Base-by-base conservation (phyloP, 2,329 filamentous ascomycete genomes). In the Chrysoporthe puriensis region DNA sequence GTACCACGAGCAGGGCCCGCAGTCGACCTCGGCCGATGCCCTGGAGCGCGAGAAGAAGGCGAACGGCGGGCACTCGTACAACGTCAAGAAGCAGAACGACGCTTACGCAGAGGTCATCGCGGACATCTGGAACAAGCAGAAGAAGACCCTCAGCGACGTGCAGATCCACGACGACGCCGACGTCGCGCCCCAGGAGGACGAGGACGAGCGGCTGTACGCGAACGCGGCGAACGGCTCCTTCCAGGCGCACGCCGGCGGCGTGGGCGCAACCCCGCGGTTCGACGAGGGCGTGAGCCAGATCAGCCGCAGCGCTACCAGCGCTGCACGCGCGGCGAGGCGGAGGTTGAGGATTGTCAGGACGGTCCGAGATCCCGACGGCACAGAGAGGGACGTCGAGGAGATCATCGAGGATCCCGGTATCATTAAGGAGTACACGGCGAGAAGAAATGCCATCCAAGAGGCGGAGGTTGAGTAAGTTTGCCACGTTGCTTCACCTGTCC, bases 11-110 rank as follows among this genome's bases (percentile, higher is more conserved):
- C 72, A 79, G 68, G 88, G 88, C 2, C 87, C 88, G 2, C 79
- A 87, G 50, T 86, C 88, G 8, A 90, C 88, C 2, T 89, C 88
- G 11, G 94, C 93, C 26, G 93, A 97, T 77, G 94, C 93, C 74
- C 92, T 94, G 70, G 91, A 93, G 74, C 91, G 94, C 70, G 93
- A 94, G 77, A 88, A 96, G 71, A 92, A 94, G 76, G 92, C 92
- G 18, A 95, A 96, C 71, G 94, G 94, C 66, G 96, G 96, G 0
- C 96, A 99, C 79, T 94, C 93, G 73, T 99, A 99, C 82, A 99
- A 99, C 71, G 96, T 99, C 69, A 96, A 95, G 76, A 90, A 92
- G 72, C 96, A 99, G 77, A 93, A 98, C 75, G 90, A 89, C 70
- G 91, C 93, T 73, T 99, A 99, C 77, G 93, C 96, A 73, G 90